phyloP scores from a whole-genome alignment of 257 asterid genomes.

The Penstemon newberryi region DNA sequence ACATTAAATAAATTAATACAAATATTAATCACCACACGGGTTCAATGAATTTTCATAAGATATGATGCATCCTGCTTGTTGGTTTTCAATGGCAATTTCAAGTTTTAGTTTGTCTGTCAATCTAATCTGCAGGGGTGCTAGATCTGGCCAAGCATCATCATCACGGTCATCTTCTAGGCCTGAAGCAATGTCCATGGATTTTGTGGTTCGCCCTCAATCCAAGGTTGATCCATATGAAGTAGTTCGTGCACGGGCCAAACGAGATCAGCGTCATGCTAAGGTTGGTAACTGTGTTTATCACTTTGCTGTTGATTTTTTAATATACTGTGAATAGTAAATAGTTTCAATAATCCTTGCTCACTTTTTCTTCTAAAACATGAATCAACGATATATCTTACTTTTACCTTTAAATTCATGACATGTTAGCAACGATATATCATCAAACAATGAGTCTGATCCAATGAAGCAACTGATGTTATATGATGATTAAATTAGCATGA shows the following conservation, averaged over 20 bases:
- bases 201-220: slow-evolving; percentile 65
- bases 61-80: neutral
- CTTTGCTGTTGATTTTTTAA: neutral
- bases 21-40: slow-evolving; percentile 10
- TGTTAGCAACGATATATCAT: neutral
- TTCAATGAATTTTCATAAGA: slow-evolving; percentile 30
- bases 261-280: slow-evolving; percentile 55
- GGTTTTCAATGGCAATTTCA: neutral
- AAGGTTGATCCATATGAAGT: slow-evolving; percentile 58
- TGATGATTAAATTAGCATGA: neutral
- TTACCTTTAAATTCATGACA: neutral
- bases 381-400: neutral
- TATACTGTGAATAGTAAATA: neutral
- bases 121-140: slow-evolving; percentile 53
- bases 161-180: slow-evolving; percentile 49
- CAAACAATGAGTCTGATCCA: neutral
- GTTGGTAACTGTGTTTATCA: slow-evolving; percentile 21
- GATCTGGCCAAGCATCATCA: slow-evolving; percentile 66
- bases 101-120: slow-evolving; percentile 23
- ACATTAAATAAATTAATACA: neutral
- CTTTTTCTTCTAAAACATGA: neutral
- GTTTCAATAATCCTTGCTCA: neutral
- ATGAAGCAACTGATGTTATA: neutral
- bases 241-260: slow-evolving; percentile 52
- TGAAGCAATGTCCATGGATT: slow-evolving; percentile 61